Evolutionary conservation across 805 yeast genomes (phyloP).

Genomic region (Saturnispora saitoi): DNA sequence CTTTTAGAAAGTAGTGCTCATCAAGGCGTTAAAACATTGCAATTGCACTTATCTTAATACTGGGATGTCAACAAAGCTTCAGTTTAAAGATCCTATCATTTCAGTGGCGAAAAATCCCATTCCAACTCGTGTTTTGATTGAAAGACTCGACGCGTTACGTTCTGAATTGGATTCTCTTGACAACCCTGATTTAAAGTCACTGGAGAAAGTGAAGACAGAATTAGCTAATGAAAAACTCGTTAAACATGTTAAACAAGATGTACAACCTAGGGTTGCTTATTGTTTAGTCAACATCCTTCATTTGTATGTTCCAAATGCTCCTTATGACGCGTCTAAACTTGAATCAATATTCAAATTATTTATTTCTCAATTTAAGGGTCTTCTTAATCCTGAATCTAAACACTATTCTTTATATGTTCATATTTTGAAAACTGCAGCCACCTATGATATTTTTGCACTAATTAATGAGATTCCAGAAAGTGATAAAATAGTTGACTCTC

Average conservation of each 20-base stretch:
- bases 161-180: conserved; percentile 56
- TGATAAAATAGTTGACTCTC: conserved; percentile 39
- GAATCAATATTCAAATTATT: conserved; percentile 59
- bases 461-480: conserved; percentile 61
- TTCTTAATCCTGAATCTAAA: conserved; percentile 45
- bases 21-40: not conserved
- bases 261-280: conserved; percentile 63
- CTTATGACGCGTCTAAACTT: conserved; percentile 58
- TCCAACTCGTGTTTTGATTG: conserved; percentile 51
- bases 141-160: conserved; percentile 47
- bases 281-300: conserved; percentile 69
- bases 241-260: conserved; percentile 54
- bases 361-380: conserved; percentile 48
- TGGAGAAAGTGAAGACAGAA: conserved; percentile 40
- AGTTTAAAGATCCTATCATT: conserved; percentile 30
- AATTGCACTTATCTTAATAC: not conserved
- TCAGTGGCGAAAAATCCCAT: conserved; percentile 51
- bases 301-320: conserved; percentile 84
- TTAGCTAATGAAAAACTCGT: conserved; percentile 52
- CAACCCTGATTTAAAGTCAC: conserved; percentile 47
- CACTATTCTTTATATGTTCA: conserved; percentile 57
- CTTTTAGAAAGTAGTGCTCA: not conserved
- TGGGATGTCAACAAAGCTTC: conserved; percentile 5
- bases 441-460: conserved; percentile 45
- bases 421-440: conserved; percentile 59